Base-by-base conservation (phyloP, 768 basidiomycete genomes). In the Rhodocollybia butyracea region DNA sequence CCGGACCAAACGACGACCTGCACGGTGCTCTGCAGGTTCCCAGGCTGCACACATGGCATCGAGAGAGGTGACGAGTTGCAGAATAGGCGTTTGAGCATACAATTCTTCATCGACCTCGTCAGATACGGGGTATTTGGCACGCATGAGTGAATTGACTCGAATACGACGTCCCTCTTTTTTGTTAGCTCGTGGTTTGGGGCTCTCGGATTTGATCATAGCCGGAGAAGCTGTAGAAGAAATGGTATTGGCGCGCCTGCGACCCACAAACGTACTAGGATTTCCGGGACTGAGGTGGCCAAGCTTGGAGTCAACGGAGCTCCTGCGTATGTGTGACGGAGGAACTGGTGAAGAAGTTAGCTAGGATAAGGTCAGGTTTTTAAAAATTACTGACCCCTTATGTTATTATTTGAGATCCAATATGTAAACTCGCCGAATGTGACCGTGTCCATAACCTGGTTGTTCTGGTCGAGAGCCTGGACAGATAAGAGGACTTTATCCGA, bases 1-100 rank as follows among this genome's bases (percentile, higher is more conserved):
- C 46, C 88, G 88, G 41, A 98, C 91, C 34, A 98, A 85, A 40
- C 94, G 85, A 46, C 96, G 84, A 3, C 89, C 85, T 2, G 77
- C 75, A 15, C 73, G 66, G 55, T 84, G 68, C 66, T 98, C 96
- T 22, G 86, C 78, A 13, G 77, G 70, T 15, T 76, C 75, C 86
- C 89, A 89, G 17, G 73, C 78, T 3, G 68, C 64, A 68, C 81
- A 83, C 46, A 89, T 75, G 47, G 63, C 68, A 29, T 80, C 73
- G 32, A 87, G 76, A 3, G 85, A 77, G 15, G 81, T 83, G 56
- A 80, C 67, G 54, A 89, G 73, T 32, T 86, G 79, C 42, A 91
- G 82, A 47, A 81, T 68, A 59, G 83, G 82, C 21, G 78, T 83
- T 57, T 80, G 78, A 8, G 76, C 71, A 59, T 75, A 71, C 6